Conservation (phyloP, 108 stramenopile genomes). For the Nannochloropsis gaditana region DNA sequence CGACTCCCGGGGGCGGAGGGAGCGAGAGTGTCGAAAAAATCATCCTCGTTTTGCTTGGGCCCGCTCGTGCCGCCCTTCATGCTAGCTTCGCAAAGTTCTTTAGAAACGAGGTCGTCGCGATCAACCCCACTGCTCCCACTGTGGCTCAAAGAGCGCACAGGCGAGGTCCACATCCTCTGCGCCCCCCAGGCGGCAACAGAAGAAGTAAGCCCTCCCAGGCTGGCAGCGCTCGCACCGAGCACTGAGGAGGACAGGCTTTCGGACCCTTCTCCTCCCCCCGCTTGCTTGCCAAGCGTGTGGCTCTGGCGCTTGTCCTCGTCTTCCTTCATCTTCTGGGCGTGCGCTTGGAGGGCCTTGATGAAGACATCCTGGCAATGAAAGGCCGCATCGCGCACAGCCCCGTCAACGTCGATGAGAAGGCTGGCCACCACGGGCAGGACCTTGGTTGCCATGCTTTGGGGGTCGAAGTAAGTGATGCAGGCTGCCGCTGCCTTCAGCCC, state of each 20-base stretch:
- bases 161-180: neutral
- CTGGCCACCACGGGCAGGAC: conserved; percentile 11
- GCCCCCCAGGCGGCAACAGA: neutral
- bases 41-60: neutral
- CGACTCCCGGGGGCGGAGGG: neutral
- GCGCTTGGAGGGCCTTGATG: neutral
- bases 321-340: neutral
- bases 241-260: neutral
- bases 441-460: neutral
- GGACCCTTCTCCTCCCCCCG: neutral
- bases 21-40: conserved; percentile 1
- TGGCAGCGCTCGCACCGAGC: conserved; percentile 1
- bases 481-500: conserved; percentile 38
- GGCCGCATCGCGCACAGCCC: neutral
- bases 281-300: neutral
- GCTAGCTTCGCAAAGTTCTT: neutral
- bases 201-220: neutral
- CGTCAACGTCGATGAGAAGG: neutral
- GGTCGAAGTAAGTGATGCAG: conserved; percentile 30
- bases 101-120: neutral
- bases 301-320: neutral
- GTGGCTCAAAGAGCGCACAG: neutral
- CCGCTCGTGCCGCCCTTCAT: neutral
- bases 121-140: neutral
- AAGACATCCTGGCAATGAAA: neutral